Conservation (phyloP, 257 asterid species). For the Solanum raphanifolium region DNA sequence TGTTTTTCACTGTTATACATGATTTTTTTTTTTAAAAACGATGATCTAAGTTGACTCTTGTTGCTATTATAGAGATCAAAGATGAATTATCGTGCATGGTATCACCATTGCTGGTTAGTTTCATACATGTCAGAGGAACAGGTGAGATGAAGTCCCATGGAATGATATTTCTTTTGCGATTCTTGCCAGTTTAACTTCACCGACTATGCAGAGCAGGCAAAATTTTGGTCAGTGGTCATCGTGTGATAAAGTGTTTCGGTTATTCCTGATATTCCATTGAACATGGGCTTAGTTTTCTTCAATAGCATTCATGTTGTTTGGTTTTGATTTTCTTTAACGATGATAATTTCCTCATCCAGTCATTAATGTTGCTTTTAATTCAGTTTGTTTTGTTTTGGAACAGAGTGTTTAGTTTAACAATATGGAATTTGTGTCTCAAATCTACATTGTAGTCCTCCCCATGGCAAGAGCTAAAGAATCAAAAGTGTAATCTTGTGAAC, state of each 20-base stretch:
- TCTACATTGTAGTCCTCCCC: too few relatives aligned
- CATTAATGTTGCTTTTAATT: too few relatives aligned
- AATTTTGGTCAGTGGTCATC: background rate
- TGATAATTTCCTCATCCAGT: too few relatives aligned
- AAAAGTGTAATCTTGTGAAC: too few relatives aligned
- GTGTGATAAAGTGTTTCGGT: background rate
- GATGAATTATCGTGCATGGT: constrained; percentile 98
- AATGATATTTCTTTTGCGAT: background rate
- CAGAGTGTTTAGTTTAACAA: too few relatives aligned
- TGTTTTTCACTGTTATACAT: background rate
- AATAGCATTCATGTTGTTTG: too few relatives aligned
- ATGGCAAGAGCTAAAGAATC: too few relatives aligned
- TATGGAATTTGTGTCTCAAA: too few relatives aligned
- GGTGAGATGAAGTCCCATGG: constrained; percentile 26
- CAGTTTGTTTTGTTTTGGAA: too few relatives aligned
- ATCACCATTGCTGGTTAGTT: constrained; percentile 90
- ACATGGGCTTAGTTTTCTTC: background rate
- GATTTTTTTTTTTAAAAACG: background rate
- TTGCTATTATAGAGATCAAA: constrained; percentile 54
- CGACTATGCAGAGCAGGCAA: too few relatives aligned
- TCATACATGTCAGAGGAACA: constrained; percentile 64
- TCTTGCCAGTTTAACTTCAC: background rate
- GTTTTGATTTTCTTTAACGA: too few relatives aligned
- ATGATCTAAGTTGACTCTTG: background rate
- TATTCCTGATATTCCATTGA: background rate